Evolutionary conservation across 305 asterid species (phyloP).

Genomic region (Fraxinus nigra): DNA sequence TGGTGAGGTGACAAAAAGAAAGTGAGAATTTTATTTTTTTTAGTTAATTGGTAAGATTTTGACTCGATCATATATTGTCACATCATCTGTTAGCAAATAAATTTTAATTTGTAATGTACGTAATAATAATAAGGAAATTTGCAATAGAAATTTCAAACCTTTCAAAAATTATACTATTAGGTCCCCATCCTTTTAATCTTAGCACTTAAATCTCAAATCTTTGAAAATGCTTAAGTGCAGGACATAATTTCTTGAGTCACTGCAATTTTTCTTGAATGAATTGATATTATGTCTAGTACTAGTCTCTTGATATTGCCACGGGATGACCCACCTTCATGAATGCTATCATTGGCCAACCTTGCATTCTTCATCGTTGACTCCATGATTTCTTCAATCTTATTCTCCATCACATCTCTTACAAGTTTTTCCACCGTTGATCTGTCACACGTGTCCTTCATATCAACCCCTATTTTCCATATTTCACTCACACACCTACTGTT

Average conservation of each 20-base stretch:
- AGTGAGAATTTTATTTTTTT: not conserved
- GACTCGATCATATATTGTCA: not conserved
- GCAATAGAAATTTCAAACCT: not conserved
- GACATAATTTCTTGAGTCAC: not conserved
- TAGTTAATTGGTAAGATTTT: not conserved
- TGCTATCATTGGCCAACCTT: constrained; percentile 25
- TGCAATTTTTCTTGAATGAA: constrained; percentile 17
- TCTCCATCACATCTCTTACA: constrained; percentile 41
- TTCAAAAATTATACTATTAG: not conserved
- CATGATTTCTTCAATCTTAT: constrained; percentile 12
- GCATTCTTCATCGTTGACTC: constrained; percentile 24
- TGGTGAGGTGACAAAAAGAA: not conserved
- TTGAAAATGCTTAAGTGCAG: not conserved
- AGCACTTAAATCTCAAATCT: not conserved
- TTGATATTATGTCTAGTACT: constrained; percentile 17
- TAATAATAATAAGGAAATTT: not conserved
- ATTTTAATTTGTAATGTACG: not conserved
- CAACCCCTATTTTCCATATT: constrained; percentile 40
- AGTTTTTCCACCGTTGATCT: constrained; percentile 37
- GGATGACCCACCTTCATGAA: constrained; percentile 39
- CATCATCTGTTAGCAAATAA: too few relatives aligned
- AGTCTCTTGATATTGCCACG: constrained; percentile 25
- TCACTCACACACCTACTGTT: constrained; percentile 42
- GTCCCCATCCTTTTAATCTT: not conserved
- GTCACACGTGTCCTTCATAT: constrained; percentile 31